phyloP scores from a whole-genome alignment of 768 basidiomycete species.

The Rhizopogon roseolus region DNA sequence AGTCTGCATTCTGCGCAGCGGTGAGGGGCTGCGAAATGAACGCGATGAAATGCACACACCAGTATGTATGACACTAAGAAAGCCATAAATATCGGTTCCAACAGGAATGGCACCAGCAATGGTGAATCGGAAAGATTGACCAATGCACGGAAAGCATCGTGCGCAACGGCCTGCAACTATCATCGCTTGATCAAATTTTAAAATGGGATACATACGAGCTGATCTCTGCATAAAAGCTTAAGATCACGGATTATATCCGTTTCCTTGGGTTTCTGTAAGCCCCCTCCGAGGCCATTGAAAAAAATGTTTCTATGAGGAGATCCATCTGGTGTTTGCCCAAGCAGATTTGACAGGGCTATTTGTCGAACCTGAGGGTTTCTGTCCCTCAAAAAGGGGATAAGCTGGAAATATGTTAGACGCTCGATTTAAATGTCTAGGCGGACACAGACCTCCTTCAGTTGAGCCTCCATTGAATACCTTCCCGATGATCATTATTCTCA shows the following conservation, averaged over 20 bases:
- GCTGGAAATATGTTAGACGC: conserved; percentile 35
- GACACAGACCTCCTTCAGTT: conserved; percentile 35
- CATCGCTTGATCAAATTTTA: conserved; percentile 10
- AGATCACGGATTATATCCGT: conserved; percentile 72
- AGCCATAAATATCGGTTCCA: conserved; percentile 66
- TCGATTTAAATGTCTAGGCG: neutral
- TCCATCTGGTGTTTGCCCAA: conserved; percentile 72
- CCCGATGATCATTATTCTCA: conserved; percentile 12
- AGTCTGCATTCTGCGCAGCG: conserved; percentile 68
- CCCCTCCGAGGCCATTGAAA: conserved; percentile 53
- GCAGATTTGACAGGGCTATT: conserved; percentile 78
- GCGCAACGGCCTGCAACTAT: conserved; percentile 67
- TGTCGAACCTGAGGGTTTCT: conserved; percentile 84
- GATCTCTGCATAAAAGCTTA: conserved; percentile 85
- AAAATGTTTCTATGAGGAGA: conserved; percentile 74
- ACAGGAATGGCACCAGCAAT: conserved; percentile 57
- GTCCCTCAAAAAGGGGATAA: conserved; percentile 81
- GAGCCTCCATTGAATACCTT: conserved; percentile 27
- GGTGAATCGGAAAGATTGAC: conserved; percentile 91
- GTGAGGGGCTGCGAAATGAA: conserved; percentile 6
- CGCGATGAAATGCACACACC: conserved; percentile 35
- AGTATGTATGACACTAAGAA: conserved; percentile 90
- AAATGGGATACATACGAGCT: conserved; percentile 48
- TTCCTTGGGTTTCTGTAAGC: conserved; percentile 56
- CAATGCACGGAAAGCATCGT: conserved; percentile 91